Base-by-base conservation (phyloP, 2,329 filamentous ascomycete species). In the Colletotrichum nymphaeae region DNA sequence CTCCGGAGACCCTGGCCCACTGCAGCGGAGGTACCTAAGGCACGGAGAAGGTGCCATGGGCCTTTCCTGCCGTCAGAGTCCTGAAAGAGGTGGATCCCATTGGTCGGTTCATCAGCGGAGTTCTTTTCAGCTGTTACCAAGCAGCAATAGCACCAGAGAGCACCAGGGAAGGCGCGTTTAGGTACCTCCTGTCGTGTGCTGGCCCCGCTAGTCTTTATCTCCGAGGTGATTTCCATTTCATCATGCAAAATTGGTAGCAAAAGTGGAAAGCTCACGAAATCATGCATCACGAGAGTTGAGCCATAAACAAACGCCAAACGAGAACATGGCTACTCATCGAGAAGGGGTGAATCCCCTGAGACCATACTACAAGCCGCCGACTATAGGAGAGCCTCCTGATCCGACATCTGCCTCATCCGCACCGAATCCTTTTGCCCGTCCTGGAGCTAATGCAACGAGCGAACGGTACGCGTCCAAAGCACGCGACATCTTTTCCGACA, bases 401-500 rank as follows among this genome's bases (percentile, higher is more conserved):
- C 76, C 81, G 57, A 80, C 80, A 71, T 76, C 83, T 68, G 67
- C 57, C 9, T 79, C 82, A 58, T 81, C 84, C 30, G 82, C 80
- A 66, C 84, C 87, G 59, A 86, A 85, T 75, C 85, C 86, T 59
- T 86, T 87, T 78, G 80, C 85, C 57, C 81, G 84, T 68, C 67
- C 71, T 65, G 67, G 67, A 28, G 81, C 81, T 78, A 85, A 86
- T 84, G 82, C 84, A 77, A 83, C 84, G 49, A 75, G 76, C 69
- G 74, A 74, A 26, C 77, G 74, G 62, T 90, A 90, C 80, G 86
- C 88, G 72, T 86, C 87, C 73, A 91, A 93, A 79, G 94, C 95
- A 75, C 93, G 95, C 82, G 93, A 97, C 81, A 93, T 97, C 74
- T 92, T 98, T 74, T 92, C 93, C 65, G 96, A 98, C 80, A 88